A percentile compares a stretch with the other conserved stretches of the same genome.
Conservation (phyloP, 495 filamentous ascomycete species). For the Aspergillus biplanus region DNA sequence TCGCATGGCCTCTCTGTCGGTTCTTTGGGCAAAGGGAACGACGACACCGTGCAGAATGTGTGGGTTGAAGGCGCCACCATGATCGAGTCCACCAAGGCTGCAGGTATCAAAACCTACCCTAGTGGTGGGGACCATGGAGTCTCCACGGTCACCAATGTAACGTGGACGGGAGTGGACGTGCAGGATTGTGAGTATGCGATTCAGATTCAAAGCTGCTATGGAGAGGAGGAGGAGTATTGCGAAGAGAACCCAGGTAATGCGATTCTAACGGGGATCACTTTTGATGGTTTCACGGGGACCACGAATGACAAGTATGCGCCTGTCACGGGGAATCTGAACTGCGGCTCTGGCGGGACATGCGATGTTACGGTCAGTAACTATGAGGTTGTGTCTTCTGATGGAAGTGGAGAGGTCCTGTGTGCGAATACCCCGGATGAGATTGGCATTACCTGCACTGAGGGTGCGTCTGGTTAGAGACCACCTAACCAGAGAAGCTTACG, state of each 20-base stretch:
- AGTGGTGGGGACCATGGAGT: constrained; percentile 23
- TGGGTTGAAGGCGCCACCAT: constrained; percentile 44
- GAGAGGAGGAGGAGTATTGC: constrained; percentile 44
- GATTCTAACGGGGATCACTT: constrained; percentile 38
- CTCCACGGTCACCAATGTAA: constrained; percentile 47
- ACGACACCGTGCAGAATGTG: constrained; percentile 43
- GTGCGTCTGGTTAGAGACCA: not conserved
- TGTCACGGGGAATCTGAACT: constrained; percentile 43
- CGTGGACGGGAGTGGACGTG: constrained; percentile 41
- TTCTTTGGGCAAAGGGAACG: constrained; percentile 32
- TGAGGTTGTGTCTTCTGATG: constrained; percentile 38
- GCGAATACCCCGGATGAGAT: constrained; percentile 37
- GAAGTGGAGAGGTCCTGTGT: constrained; percentile 40
- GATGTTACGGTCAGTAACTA: constrained; percentile 37
- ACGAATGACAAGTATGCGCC: constrained; percentile 44
- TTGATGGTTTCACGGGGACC: constrained; percentile 42
- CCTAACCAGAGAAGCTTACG: no score
- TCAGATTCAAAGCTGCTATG: constrained; percentile 54
- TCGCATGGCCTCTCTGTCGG: constrained; percentile 49
- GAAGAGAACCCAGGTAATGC: constrained; percentile 38
- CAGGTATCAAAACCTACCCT: constrained; percentile 49
- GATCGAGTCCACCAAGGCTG: constrained; percentile 46
- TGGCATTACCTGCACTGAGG: not conserved
- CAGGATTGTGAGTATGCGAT: constrained; percentile 48
- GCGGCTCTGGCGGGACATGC: constrained; percentile 43